These are phyloP conservation scores for Artemisia princeps DNA, from an alignment of 140 eudicot species.

Conservation along the genomic window DNA sequence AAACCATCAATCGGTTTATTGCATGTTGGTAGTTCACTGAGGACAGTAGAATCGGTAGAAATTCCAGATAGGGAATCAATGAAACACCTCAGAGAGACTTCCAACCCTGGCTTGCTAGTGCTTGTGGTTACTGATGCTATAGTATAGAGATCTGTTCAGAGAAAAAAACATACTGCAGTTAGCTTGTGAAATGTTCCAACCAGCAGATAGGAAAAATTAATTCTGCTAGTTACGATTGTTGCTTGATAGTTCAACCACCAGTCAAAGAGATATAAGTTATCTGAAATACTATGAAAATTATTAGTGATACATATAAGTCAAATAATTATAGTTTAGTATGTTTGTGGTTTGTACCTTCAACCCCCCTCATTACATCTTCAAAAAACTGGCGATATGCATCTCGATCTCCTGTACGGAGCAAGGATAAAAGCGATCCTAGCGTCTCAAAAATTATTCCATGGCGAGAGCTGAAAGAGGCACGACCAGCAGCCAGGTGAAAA, in stretches of 20 bases:
- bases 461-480: slow-evolving; percentile 45
- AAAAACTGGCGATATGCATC: slow-evolving; percentile 84
- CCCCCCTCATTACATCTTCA: slow-evolving; percentile 49
- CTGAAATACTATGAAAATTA: background rate
- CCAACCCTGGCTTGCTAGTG: slow-evolving; percentile 31
- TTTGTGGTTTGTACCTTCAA: slow-evolving; percentile 49
- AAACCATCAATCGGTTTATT: slow-evolving; percentile 48
- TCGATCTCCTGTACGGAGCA: slow-evolving; percentile 82
- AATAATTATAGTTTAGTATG: background rate
- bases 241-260: no score
- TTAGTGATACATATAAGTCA: background rate
- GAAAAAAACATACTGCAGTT: slow-evolving; percentile 1
- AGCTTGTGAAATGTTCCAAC: no score
- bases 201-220: no score
- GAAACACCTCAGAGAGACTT: slow-evolving; percentile 58
- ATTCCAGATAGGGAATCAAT: slow-evolving; percentile 43
- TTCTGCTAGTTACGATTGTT: no score
- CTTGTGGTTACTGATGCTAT: slow-evolving; percentile 40
- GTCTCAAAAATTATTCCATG: slow-evolving; percentile 74
- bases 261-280: no score
- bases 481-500: slow-evolving; percentile 10
- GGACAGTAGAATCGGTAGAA: slow-evolving; percentile 34
- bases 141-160: slow-evolving; percentile 47
- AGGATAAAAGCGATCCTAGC: slow-evolving; percentile 66
- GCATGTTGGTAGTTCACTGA: slow-evolving; percentile 54